These are phyloP conservation scores for Pichia pseudocactophila DNA, from an alignment of 805 yeast species.

Conservation along the genomic window DNA sequence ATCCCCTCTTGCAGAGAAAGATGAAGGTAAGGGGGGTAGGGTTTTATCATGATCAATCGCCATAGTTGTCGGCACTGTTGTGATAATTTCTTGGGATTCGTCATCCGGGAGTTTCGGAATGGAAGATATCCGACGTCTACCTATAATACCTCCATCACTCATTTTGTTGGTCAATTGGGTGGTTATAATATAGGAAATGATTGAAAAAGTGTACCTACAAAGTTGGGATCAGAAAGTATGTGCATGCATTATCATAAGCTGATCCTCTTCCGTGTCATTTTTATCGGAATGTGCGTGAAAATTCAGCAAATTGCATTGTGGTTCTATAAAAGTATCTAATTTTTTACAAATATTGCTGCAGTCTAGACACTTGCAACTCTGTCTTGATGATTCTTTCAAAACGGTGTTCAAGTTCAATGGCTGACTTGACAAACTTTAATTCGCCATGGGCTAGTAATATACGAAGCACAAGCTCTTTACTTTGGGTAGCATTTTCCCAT, in stretches of 20 bases:
- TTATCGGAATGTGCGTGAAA: no score
- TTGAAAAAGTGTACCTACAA: no score
- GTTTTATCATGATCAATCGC: constrained; percentile 2
- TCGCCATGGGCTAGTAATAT: constrained; percentile 44
- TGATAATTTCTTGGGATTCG: constrained; percentile 16
- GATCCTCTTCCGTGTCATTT: no score
- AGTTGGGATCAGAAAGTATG: no score
- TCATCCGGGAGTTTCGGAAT: constrained; percentile 23
- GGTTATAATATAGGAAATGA: no score
- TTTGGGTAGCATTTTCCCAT: constrained; percentile 33
- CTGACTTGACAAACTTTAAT: constrained; percentile 17
- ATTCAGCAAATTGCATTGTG: no score
- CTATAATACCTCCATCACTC: not conserved
- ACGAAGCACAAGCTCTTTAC: constrained; percentile 58
- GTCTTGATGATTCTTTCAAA: constrained; percentile 21
- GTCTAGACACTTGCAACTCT: constrained; percentile 18
- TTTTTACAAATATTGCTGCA: constrained; percentile 6
- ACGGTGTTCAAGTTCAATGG: constrained; percentile 24
- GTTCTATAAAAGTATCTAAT: not conserved
- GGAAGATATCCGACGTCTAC: not conserved
- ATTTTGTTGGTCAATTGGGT: no score
- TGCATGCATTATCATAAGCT: no score
- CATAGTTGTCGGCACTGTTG: constrained; percentile 12
- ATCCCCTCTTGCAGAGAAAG: constrained; percentile 1
- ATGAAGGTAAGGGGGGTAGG: constrained; percentile 10